Percentiles rank a stretch among this genome's conserved stretches.
These are phyloP conservation scores for Arachnopeziza araneosa DNA, from an alignment of 2,329 filamentous ascomycete species.

Conservation along the genomic window DNA sequence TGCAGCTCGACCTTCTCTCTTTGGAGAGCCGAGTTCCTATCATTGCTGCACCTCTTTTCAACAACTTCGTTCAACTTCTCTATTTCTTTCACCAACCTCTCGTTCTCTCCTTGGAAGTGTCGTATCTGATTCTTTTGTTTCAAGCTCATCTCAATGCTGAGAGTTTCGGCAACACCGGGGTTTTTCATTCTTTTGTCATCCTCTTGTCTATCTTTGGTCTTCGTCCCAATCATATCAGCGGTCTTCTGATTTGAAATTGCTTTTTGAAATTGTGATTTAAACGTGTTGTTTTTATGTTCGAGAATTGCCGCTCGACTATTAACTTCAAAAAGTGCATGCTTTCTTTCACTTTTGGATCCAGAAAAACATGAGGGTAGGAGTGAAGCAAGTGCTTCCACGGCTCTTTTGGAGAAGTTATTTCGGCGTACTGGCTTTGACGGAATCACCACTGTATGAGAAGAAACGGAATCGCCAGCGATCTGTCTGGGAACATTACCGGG, in stretches of 20 bases:
- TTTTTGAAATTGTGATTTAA: neutral
- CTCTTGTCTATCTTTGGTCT: neutral
- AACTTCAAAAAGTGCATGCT: no score
- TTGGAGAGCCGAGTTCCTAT: neutral
- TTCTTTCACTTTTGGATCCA: no score
- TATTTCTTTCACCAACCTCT: neutral
- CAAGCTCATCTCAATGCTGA: no score
- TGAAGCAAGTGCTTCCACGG: neutral
- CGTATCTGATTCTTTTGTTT: no score
- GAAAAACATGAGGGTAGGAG: no score
- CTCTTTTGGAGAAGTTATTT: neutral
- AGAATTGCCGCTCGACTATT: neutral
- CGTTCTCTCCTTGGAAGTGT: no score
- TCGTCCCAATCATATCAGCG: neutral
- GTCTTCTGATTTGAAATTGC: neutral
- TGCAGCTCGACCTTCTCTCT: neutral
- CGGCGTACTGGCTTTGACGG: no score
- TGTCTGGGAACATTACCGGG: no score
- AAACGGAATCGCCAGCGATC: no score
- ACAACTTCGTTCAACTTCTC: neutral
- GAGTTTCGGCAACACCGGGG: no score
- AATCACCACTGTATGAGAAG: no score
- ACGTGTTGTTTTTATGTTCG: neutral
- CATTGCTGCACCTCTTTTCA: neutral
- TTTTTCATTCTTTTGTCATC: no score